These are phyloP conservation scores for Rhizodiscina lignyota DNA, from an alignment of 495 filamentous ascomycete species.

Conservation along the genomic window DNA sequence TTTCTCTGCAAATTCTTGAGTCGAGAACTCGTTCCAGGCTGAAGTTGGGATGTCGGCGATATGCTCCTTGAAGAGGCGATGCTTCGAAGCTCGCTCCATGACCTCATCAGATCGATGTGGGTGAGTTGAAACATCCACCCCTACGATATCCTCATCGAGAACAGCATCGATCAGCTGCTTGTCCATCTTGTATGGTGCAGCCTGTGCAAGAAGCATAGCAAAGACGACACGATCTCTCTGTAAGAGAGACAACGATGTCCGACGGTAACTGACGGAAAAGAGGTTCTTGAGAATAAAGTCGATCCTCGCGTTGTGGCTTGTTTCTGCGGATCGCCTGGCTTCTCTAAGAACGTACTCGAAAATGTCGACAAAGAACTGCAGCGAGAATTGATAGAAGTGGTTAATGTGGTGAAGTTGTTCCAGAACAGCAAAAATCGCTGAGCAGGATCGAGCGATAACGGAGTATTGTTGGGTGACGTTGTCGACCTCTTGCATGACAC, in stretches of 20 bases:
- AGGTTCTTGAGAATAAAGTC: slow-evolving; percentile 79
- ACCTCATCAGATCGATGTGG: slow-evolving; percentile 47
- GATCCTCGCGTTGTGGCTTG: slow-evolving; percentile 57
- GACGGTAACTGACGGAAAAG: slow-evolving; percentile 80
- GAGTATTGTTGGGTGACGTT: slow-evolving; percentile 85
- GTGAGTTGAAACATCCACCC: slow-evolving; percentile 60
- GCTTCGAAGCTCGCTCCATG: slow-evolving; percentile 46
- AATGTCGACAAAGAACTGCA: slow-evolving; percentile 95
- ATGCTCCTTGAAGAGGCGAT: slow-evolving; percentile 57
- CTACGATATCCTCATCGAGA: slow-evolving; percentile 60
- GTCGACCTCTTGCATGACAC: slow-evolving; percentile 95
- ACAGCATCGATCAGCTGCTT: slow-evolving; percentile 72
- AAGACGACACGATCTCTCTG: slow-evolving; percentile 90
- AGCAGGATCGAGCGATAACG: slow-evolving; percentile 83
- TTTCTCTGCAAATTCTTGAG: slow-evolving; percentile 77
- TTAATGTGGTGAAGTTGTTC: slow-evolving; percentile 97
- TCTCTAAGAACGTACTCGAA: slow-evolving; percentile 82
- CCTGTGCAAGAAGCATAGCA: slow-evolving; percentile 92
- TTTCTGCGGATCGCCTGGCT: slow-evolving; percentile 59
- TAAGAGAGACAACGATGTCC: slow-evolving; percentile 79
- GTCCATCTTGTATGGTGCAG: slow-evolving; percentile 86
- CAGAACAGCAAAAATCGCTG: slow-evolving; percentile 87
- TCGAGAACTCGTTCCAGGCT: slow-evolving; percentile 66
- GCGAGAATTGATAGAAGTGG: slow-evolving; percentile 98
- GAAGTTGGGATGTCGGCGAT: slow-evolving; percentile 40